Evolutionary conservation across 164 flowering plant genomes (phyloP), one percentile per base, ranked within the genome.

Genomic region (Aristolochia californica): DNA sequence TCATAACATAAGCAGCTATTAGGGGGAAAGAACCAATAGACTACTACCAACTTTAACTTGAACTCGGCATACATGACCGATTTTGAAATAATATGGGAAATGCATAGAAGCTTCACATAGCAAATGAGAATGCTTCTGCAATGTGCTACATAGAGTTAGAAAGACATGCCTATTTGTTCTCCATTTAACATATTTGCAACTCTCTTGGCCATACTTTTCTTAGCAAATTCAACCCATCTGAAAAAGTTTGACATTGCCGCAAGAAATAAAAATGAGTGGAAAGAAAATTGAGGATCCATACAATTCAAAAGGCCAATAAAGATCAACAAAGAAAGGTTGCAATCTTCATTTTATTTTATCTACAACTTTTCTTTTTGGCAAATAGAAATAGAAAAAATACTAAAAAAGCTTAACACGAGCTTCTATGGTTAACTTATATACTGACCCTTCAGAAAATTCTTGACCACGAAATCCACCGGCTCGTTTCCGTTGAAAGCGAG

Each of bases 171-270:
- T 61, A 83, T 82, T 59, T 82, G 87, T 77, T 94, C 85, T 48
- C 96, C 95, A 72, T 90, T 94, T 61, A 94, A 64, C 85, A 78
- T 68, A 15, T 72, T 64, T 47, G 97, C 96, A 47, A 85, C 87
- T 60, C 76, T 77, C 73, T 85, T 90, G 45, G 96, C 96, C 57
- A 81, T 79, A 47, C 74, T 73, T 77, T 80, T 89, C 58, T 80
- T 75, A 0, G 76, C 63, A 64, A 88, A 94, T 65, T 93, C 97
- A 67, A 85, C 95, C 99, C 99, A 94, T 77, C 99, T 90, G 64
- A 71, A 66, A 45, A 28, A 11, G 48, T 16, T 22, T 26, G 21
- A 48, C 14, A 53, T 38, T 13, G 26, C 48, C 60, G 55, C 20
- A 61, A 40, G 18, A 50, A 20, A 16, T 45, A n/a, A 57, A 45